A percentile compares a stretch with the other conserved stretches of the same genome.
phyloP scores from a whole-genome alignment of 257 asterid species.

The Penstemon barbatus region DNA sequence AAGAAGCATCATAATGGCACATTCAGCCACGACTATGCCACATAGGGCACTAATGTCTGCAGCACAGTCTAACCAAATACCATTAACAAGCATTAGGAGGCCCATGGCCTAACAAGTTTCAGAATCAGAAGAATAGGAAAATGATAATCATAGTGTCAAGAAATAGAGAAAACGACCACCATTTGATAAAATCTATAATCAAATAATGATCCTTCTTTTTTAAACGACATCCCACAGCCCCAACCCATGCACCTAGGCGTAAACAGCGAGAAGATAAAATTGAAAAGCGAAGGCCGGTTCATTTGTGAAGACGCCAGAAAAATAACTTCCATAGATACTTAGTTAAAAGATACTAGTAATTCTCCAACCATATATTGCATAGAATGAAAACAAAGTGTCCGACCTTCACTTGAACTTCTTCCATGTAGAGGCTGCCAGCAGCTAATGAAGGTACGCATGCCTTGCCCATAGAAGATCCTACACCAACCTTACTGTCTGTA shows the following conservation, averaged over 20 bases:
- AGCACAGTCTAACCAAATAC: not conserved
- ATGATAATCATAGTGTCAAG: not conserved
- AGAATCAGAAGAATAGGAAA: not conserved
- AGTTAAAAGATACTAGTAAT: not conserved
- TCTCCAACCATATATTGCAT: not conserved
- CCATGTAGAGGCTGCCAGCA: constrained; percentile 84
- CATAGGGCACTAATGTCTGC: not conserved
- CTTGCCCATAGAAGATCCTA: constrained; percentile 67
- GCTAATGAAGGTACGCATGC: constrained; percentile 77
- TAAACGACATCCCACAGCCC: not conserved
- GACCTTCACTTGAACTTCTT: constrained; percentile 82
- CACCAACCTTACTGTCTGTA: constrained; percentile 68
- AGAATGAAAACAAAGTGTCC: constrained; percentile 14
- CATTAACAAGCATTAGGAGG: constrained; percentile 4
- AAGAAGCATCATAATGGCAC: not conserved
- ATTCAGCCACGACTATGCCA: not conserved
- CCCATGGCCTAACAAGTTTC: not conserved
- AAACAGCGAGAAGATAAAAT: not conserved
- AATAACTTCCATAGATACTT: not conserved
- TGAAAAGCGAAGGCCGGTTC: not conserved
- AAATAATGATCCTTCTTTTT: not conserved
- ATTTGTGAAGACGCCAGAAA: not conserved
- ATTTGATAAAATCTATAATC: not conserved
- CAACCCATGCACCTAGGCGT: not conserved
- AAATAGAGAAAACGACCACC: constrained; percentile 2